Percentiles rank a stretch among this genome's conserved stretches.
These are phyloP conservation scores for Paramecium sonneborni DNA, from an alignment of 73 alveolate genomes.

Conservation along the genomic window DNA sequence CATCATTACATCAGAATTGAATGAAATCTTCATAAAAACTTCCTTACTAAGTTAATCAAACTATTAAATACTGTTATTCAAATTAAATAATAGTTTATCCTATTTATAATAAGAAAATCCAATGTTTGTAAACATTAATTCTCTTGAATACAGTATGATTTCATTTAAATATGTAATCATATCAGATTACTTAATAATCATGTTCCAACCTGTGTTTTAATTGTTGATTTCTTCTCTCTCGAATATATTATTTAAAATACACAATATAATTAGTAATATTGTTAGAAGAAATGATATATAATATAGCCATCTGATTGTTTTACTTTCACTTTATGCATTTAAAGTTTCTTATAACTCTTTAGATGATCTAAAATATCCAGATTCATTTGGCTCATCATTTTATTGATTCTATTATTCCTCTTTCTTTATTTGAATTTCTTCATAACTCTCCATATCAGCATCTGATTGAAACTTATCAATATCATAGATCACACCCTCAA, in stretches of 20 bases:
- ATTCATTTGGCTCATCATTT: constrained; percentile 49
- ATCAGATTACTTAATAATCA: not conserved
- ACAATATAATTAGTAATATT: constrained; percentile 8
- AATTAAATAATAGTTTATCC: not conserved
- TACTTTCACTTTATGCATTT: constrained; percentile 43
- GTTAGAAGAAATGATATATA: constrained; percentile 44
- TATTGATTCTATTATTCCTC: constrained; percentile 35
- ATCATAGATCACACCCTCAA: constrained; percentile 51
- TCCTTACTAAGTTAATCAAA: not conserved
- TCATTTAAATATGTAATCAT: not conserved
- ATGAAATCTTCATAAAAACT: not conserved
- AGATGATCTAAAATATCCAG: constrained; percentile 54
- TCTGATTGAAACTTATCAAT: constrained; percentile 63
- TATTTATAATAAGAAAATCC: constrained; percentile 38
- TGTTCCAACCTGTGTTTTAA: not conserved
- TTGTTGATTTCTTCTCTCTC: constrained; percentile 16
- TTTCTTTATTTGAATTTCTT: constrained; percentile 17
- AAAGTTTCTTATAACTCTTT: constrained; percentile 62
- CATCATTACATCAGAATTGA: not conserved
- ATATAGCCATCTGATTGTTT: constrained; percentile 42
- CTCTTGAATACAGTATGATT: not conserved
- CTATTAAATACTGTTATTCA: not conserved
- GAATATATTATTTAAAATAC: constrained; percentile 31
- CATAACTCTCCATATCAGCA: constrained; percentile 62
- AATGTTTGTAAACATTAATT: not conserved